Evolutionary conservation across 2,329 filamentous ascomycete genomes (phyloP), one percentile per base, ranked within the genome.

Genomic region (Beauveria australis): DNA sequence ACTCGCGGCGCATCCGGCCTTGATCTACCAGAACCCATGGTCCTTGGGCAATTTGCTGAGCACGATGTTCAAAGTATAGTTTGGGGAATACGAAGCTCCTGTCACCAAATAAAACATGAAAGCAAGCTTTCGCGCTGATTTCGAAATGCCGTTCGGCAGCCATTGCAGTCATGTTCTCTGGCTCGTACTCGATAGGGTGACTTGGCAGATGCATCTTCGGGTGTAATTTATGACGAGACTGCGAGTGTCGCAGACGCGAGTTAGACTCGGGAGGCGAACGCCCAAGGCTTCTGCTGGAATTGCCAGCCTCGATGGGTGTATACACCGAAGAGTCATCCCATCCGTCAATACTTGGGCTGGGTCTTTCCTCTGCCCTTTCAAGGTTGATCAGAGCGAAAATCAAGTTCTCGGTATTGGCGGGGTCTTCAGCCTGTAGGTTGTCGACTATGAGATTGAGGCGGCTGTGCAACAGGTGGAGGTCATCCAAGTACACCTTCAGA

Each of bases 51-150:
- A 97, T 92, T 64, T 87, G 85, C 71, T 87, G 84, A 16, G 89
- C 91, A 67, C 87, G 83, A 56, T 89, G 83, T 71, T 96, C 91
- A 70, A 91, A 88, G 71, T 97, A 93, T 33, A 97, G 79, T 68
- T 93, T 86, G 67, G 94, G 91, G 75, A 97, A 99, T 44, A 97
- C 87, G 40, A 92, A 91, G 71, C 91, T 96, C 75, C 93, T 96
- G 73, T 99, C 94, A 43, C 94, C 94, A 73, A 97, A 99, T 56
- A 99, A 82, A 18, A 97, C 90, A 70, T 97, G 93, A 73, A 97
- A 99, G 61, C 96, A 86, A 0, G 91, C 91, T 73, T 99, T 97
- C 52, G 94, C 89, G 64, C 91, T 95, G 63, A 97, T 87, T 66
- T 95, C 89, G 71, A 96, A 96, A 65, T 91, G 83, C 63, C 89